Base-by-base conservation (phyloP, 2,329 filamentous ascomycete genomes). In the Podosphaera aphanis region DNA sequence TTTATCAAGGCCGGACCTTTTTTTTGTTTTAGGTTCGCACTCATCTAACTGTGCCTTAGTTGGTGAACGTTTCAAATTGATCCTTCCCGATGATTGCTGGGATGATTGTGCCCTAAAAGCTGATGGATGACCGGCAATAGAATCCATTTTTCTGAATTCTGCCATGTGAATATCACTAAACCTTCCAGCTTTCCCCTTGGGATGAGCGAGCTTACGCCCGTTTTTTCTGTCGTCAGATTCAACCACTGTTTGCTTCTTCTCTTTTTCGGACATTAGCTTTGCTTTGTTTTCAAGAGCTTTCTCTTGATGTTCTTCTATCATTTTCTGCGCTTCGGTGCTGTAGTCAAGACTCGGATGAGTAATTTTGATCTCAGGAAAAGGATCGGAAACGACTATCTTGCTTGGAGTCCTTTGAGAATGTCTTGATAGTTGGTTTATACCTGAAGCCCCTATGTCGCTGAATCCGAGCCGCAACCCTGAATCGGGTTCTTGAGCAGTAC, bases 101-200 rank as follows among this genome's bases (percentile, higher is more conserved):
- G 61, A 67, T 3, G 67, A 62, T 49, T 72, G 67, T 19, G 70
- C 70, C 50, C 83, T 71, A 64, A 78, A 90, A 15, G 79, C 73
- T 10, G 86, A 93, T 7, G 84, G 70, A 59, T 94, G 86, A 50
- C 78, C 78, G 38, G 76, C 83, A 57, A 95, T 94, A 1, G 86
- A 94, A 59, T 93, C 85, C 88, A 95, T 94, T 67, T 93, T 95
- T 63, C 83, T 83, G 65, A 95, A 94, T 57, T 88, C 74, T 43
- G 78, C 76, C 73, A 83, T 80, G 60, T 95, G 88, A 33, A 74
- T 77, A 50, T 84, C 79, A 59, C 83, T 93, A 63, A 79, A 95
- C 40, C 88, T 78, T 43, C 77, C 67, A 44, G 74, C 71, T 59
- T 79, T 86, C 53, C 83, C 77, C 63, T 79, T 92, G 11, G 86